Evolutionary conservation across 176 grass and related monocot genomes (phyloP).

Genomic region (Hyparrhenia diplandra): DNA sequence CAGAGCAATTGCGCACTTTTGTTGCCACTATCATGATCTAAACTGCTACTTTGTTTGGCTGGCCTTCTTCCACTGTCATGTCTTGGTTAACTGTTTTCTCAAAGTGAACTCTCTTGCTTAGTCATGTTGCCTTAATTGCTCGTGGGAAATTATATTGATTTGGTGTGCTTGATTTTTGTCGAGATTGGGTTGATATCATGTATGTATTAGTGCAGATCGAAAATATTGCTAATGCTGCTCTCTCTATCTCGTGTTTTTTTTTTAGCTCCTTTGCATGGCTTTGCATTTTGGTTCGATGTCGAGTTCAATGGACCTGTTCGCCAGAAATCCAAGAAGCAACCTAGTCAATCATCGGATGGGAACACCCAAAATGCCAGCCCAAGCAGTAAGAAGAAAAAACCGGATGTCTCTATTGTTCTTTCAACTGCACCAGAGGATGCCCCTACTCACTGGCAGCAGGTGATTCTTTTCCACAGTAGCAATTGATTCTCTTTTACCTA

Average conservation of each 20-base stretch:
- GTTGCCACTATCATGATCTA: background rate
- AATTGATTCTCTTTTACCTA: background rate
- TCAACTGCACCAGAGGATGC: conserved; percentile 95
- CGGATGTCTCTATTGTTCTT: conserved; percentile 65
- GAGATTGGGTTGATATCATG: background rate
- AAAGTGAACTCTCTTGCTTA: background rate
- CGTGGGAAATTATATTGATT: background rate
- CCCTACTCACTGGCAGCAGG: conserved; percentile 99
- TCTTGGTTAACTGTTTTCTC: background rate
- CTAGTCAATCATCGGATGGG: conserved; percentile 33
- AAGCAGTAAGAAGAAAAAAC: conserved; percentile 61
- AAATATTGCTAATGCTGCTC: conserved; percentile 2
- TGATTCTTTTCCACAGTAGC: conserved; percentile 21
- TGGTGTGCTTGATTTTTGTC: background rate
- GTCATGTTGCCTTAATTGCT: background rate
- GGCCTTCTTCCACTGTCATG: background rate
- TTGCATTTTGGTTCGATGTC: conserved; percentile 99
- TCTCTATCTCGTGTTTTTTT: conserved; percentile 11
- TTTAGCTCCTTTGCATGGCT: conserved; percentile 91
- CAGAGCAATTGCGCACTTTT: background rate
- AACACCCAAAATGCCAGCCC: conserved; percentile 32
- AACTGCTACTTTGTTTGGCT: background rate
- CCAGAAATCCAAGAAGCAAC: conserved; percentile 51
- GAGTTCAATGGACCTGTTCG: conserved; percentile 73
- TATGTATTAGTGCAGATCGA: background rate